Percentiles rank a stretch among this genome's conserved stretches.
Conservation (phyloP, 345 rosid species). For the Eucalyptus decipiens region DNA sequence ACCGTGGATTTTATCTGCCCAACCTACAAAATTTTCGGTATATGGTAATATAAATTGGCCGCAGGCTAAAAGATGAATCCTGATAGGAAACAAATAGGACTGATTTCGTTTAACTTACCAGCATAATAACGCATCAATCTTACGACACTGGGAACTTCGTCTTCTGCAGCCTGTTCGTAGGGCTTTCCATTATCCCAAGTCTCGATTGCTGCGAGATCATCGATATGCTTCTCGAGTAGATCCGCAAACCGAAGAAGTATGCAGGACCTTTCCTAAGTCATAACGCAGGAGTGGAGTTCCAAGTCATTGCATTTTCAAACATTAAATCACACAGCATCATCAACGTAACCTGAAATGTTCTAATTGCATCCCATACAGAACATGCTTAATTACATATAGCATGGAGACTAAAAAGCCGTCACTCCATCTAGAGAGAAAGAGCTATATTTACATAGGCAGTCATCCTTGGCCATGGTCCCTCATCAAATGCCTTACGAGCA, state of each 20-base stretch:
- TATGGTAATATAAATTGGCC: neutral
- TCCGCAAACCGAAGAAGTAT: constrained; percentile 73
- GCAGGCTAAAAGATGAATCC: neutral
- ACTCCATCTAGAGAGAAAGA: neutral
- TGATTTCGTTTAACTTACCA: constrained; percentile 17
- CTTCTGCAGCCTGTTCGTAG: constrained; percentile 51
- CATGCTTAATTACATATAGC: neutral
- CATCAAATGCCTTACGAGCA: constrained; percentile 95
- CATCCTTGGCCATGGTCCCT: constrained; percentile 98
- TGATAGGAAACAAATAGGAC: neutral
- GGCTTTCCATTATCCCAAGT: constrained; percentile 95
- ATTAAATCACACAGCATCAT: neutral
- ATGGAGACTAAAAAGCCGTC: neutral
- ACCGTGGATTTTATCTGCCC: constrained; percentile 23
- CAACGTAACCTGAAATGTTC: neutral
- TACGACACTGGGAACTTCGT: constrained; percentile 54
- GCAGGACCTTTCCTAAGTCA: constrained; percentile 63
- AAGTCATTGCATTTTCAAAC: neutral
- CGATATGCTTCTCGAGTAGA: constrained; percentile 69
- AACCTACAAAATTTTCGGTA: neutral
- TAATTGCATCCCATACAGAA: neutral
- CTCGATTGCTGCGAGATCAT: constrained; percentile 83
- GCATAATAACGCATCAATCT: constrained; percentile 77
- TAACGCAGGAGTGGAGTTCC: neutral
- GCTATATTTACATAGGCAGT: constrained; percentile 54